Evolutionary conservation across 306 rosid species (phyloP), one percentile per base, ranked within the genome.

Genomic region (Nissolia schottii): DNA sequence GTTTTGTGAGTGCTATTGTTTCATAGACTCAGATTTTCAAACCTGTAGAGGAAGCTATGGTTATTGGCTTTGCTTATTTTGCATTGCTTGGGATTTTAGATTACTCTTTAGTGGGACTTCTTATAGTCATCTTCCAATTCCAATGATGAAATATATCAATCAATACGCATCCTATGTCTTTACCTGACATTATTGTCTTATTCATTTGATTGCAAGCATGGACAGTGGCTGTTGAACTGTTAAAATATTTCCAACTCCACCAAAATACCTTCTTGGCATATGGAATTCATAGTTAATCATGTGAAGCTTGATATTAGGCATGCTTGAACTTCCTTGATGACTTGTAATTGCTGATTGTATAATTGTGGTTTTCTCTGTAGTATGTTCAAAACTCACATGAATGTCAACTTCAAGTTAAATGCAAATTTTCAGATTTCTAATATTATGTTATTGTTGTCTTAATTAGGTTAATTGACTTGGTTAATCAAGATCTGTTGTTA

Each of bases 401-500:
- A 68, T 70, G 48, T 48, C 50, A 49, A 54, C 27, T 65, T 28
- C 37, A 49, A 29, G 59, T 73, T 64, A 34, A 49, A 46, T 61
- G 13, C 43, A 77, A 43, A 41, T 2, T 69, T 53, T 73, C 56
- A 50, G 29, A 54, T 48, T 71, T 70, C 71, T 75, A 43, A 66
- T 70, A 20, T 59, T 75, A 0, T 75, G 35, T 78, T 64, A 38
- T 48, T 75, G 25, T 70, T 46, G 40, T 56, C 65, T 56, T 70
- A 64, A 51, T 34, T 67, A 94, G 99, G 99, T 79, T 94, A 89
- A 73, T 89, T 74, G 99, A 91, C 83, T 64, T 82, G 90, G 83
- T 94, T 51, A 96, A 89, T 81, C 91, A 89, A 79, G 99, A 94
- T 80, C 82, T 94, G 61, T 78, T 82, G 78, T 81, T 94, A 87